Evolutionary conservation across 148 eudicot genomes (phyloP).

Genomic region (Rhododendron williamsianum): DNA sequence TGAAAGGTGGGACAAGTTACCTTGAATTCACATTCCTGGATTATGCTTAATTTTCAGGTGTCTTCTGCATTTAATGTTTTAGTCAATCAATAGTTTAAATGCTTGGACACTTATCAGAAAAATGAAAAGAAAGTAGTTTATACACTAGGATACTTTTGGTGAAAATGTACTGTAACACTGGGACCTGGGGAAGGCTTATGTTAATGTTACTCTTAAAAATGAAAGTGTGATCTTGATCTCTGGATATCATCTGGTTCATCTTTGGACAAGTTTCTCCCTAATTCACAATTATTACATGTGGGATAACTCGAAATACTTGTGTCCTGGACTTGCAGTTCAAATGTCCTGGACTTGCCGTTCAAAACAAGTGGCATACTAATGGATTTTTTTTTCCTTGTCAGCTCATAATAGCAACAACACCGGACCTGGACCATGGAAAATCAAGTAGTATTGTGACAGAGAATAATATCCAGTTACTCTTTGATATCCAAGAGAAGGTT

Average conservation of each 20-base stretch:
- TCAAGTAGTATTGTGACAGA: conserved; percentile 58
- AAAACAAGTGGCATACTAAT: conserved; percentile 6
- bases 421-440: conserved; percentile 39
- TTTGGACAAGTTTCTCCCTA: neutral
- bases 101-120: neutral
- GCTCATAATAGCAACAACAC: conserved; percentile 55
- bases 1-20: neutral
- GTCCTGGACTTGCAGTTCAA: neutral
- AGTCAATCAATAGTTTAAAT: neutral
- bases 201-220: neutral
- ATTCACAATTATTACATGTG: neutral
- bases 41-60: neutral
- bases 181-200: neutral
- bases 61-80: neutral
- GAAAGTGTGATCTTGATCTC: conserved; percentile 3
- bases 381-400: conserved; percentile 18
- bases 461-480: conserved; percentile 58
- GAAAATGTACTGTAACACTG: neutral
- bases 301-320: neutral
- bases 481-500: conserved; percentile 71
- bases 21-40: neutral
- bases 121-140: neutral
- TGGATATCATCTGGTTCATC: neutral
- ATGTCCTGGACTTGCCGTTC: neutral
- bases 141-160: neutral